These are phyloP conservation scores for Ceratorhiza oryzae-sativae DNA, from an alignment of 1,284 basidiomycete genomes.

Conservation along the genomic window DNA sequence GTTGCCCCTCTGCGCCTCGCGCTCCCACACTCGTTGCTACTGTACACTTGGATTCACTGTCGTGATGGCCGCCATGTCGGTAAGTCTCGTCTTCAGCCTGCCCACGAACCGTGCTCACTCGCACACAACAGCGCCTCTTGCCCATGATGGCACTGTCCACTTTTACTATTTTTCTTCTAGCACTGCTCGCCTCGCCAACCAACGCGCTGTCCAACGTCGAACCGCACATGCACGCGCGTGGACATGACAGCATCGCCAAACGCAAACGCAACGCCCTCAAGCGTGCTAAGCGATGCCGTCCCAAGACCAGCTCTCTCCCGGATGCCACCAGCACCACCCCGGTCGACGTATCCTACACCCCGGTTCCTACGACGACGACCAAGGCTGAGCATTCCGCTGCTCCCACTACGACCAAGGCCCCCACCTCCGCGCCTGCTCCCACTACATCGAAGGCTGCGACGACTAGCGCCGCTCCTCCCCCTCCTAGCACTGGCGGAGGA, in stretches of 20 bases:
- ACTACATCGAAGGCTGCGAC: constrained; percentile 39
- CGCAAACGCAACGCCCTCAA: constrained; percentile 47
- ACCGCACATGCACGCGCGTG: constrained; percentile 52
- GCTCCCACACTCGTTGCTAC: constrained; percentile 23
- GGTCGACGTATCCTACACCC: not conserved
- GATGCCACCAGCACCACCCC: not conserved
- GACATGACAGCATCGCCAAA: constrained; percentile 56
- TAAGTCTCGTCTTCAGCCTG: not conserved
- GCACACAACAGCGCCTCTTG: not conserved
- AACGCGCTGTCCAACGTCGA: constrained; percentile 42
- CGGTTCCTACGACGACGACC: constrained; percentile 16
- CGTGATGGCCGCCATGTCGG: constrained; percentile 30
- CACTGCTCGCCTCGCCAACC: constrained; percentile 29
- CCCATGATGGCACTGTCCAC: constrained; percentile 30
- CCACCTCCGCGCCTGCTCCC: not conserved
- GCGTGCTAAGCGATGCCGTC: constrained; percentile 20
- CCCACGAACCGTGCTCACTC: not conserved
- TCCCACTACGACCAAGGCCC: not conserved
- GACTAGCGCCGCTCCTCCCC: constrained; percentile 43
- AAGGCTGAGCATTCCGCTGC: not conserved
- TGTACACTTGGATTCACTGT: constrained; percentile 1
- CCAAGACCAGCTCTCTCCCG: constrained; percentile 27
- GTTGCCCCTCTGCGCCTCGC: not conserved
- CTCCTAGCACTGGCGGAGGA: constrained; percentile 41
- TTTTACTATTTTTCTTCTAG: constrained; percentile 32